Percentiles rank a stretch among this genome's conserved stretches.
Conservation (phyloP, 2,329 filamentous ascomycete species). For the Penicillium sp. region DNA sequence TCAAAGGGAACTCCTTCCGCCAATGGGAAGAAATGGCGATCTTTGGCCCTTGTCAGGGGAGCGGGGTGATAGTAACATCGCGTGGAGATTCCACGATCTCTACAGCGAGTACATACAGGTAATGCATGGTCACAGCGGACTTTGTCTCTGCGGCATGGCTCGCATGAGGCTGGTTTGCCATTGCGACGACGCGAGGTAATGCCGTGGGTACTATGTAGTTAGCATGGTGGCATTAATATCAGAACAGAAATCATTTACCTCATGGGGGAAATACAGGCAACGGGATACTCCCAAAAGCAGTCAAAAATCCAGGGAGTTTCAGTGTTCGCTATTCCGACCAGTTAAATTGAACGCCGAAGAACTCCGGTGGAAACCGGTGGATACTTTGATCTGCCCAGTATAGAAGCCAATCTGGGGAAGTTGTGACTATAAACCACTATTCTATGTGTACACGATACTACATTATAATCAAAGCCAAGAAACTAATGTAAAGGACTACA, state of each 20-base stretch:
- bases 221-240: not conserved
- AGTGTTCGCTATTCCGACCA: conserved; percentile 16
- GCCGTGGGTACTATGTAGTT: not conserved
- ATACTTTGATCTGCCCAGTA: not conserved
- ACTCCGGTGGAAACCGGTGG: conserved; percentile 15
- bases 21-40: conserved; percentile 9
- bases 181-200: conserved; percentile 28
- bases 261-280: not conserved
- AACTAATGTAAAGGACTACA: not conserved
- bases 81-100: conserved; percentile 18
- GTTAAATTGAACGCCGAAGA: conserved; percentile 11
- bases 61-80: conserved; percentile 36
- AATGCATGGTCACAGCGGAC: conserved; percentile 32
- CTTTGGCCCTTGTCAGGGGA: conserved; percentile 25
- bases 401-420: not conserved
- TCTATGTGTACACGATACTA: conserved; percentile 1
- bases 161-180: conserved; percentile 33
- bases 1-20: conserved; percentile 14
- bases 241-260: not conserved
- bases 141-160: conserved; percentile 34
- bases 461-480: not conserved
- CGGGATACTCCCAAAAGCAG: not conserved
- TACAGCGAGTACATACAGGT: conserved; percentile 30
- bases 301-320: not conserved
- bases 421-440: not conserved